Evolutionary conservation across 176 grass and related monocot species (phyloP).

Genomic region (Aegilops longissima): DNA sequence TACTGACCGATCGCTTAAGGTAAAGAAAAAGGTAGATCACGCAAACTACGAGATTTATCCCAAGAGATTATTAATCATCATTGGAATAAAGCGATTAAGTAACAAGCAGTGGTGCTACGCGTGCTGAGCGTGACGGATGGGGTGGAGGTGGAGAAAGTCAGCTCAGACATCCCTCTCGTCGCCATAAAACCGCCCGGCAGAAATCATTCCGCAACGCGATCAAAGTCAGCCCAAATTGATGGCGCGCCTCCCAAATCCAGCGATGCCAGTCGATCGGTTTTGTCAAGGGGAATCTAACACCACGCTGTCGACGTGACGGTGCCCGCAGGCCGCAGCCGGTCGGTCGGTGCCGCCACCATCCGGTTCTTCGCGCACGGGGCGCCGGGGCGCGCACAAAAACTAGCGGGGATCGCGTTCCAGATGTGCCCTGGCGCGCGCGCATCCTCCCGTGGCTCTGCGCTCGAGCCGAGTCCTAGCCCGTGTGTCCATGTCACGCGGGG

Average conservation of each 20-base stretch:
- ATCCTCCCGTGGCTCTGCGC: background rate
- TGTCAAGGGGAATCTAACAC: background rate
- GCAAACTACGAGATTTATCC: too few species aligned
- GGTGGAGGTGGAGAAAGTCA: background rate
- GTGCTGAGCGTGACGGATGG: background rate
- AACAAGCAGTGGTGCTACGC: background rate
- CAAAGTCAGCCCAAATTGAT: background rate
- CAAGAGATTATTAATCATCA: too few species aligned
- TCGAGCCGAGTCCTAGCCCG: background rate
- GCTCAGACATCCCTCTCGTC: background rate
- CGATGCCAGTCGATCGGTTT: background rate
- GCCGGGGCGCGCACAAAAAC: background rate
- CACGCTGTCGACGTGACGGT: background rate
- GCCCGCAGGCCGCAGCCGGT: background rate
- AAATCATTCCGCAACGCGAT: background rate
- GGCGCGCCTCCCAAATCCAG: background rate
- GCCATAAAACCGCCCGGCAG: background rate
- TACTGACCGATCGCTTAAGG: too few species aligned
- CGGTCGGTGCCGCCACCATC: background rate
- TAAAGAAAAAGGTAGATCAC: too few species aligned
- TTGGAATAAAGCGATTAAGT: too few species aligned
- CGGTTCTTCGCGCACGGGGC: background rate
- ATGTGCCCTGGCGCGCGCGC: background rate
- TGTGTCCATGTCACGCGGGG: background rate
- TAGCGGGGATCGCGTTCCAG: background rate